phyloP scores from a whole-genome alignment of 2,329 filamentous ascomycete species.

The Graphiopsis chlorocephala region DNA sequence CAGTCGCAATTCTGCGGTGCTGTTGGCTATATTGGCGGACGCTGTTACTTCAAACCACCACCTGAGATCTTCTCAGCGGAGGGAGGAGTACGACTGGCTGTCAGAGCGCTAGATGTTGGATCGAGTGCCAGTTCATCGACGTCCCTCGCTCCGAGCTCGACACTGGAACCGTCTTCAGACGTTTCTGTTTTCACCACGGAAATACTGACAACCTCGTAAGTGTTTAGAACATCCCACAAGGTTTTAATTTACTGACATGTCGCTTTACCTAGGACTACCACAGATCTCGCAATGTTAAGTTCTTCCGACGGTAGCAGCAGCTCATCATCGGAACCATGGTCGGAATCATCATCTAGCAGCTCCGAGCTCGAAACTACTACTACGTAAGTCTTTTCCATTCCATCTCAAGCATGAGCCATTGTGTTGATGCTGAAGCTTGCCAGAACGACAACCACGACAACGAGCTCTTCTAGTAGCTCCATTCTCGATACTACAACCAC shows the following conservation, averaged over 20 bases:
- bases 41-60: slow-evolving; percentile 5
- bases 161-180: not conserved
- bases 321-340: not conserved
- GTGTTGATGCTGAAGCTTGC: not conserved
- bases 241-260: not conserved
- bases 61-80: not conserved
- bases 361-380: not conserved
- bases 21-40: not conserved
- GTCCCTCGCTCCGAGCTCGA: not conserved
- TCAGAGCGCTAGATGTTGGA: not conserved
- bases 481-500: not conserved
- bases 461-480: not conserved
- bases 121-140: not conserved
- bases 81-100: not conserved
- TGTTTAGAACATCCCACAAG: not conserved
- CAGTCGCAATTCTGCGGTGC: not conserved
- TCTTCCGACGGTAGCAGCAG: not conserved
- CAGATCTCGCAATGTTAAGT: not conserved
- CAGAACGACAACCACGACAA: not conserved
- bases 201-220: not conserved
- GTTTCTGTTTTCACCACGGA: not conserved
- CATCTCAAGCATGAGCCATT: not conserved
- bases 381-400: not conserved
- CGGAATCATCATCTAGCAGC: not conserved
- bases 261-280: not conserved